A percentile compares a stretch with the other conserved stretches of the same genome.
These are phyloP conservation scores for Nadsonia starkeyi-henricii DNA, from an alignment of 1,139 yeast genomes.

Conservation along the genomic window DNA sequence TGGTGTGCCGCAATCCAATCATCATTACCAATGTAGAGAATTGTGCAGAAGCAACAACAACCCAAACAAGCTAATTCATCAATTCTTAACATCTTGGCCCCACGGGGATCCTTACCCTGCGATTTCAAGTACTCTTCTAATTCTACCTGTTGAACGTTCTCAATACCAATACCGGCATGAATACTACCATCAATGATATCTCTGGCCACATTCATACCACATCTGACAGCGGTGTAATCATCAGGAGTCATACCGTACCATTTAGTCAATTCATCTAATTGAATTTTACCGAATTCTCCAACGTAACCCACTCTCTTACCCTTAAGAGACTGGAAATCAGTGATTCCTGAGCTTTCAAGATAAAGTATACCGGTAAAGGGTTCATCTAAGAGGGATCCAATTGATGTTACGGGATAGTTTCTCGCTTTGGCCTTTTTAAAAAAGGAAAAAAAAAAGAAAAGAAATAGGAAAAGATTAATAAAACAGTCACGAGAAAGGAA, in stretches of 20 bases:
- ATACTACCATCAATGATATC: constrained; percentile 40
- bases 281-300: constrained; percentile 39
- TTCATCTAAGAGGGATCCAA: constrained; percentile 42
- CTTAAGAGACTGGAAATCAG: constrained; percentile 37
- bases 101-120: constrained; percentile 33
- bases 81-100: constrained; percentile 43
- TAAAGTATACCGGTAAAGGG: constrained; percentile 45
- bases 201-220: constrained; percentile 49
- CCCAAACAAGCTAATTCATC: constrained; percentile 45
- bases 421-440: constrained; percentile 31
- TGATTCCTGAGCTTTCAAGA: constrained; percentile 37
- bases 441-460: no score
- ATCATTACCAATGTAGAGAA: constrained; percentile 41
- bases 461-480: no score
- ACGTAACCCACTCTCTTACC: constrained; percentile 45
- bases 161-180: constrained; percentile 47
- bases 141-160: constrained; percentile 46
- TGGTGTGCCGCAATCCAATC: constrained; percentile 35
- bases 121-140: constrained; percentile 36
- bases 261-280: constrained; percentile 41
- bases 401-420: constrained; percentile 43
- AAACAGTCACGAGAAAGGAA: no score
- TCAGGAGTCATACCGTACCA: constrained; percentile 42
- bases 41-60: constrained; percentile 47
- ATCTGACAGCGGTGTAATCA: constrained; percentile 46